Evolutionary conservation across 225 moss, liverwort and hornwort species (phyloP).

Genomic region (Sphagnum contortum): DNA sequence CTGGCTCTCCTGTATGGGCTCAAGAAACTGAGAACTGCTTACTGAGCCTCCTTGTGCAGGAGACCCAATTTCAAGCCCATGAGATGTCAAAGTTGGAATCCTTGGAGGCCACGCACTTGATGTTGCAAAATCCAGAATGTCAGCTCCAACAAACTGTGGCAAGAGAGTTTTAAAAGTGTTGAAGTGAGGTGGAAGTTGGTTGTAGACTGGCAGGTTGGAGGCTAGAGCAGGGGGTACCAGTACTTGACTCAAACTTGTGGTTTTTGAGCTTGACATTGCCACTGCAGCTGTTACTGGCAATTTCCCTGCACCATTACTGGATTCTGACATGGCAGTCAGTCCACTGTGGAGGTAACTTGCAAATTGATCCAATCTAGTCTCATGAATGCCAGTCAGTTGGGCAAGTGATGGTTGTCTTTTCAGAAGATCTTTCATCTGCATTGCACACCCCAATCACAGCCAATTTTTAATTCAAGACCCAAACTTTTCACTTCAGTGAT

Average conservation of each 20-base stretch:
- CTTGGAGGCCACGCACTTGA: not conserved
- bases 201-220: not conserved
- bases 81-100: not conserved
- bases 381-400: conserved; percentile 21
- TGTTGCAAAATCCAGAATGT: not conserved
- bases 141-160: not conserved
- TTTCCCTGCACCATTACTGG: not conserved
- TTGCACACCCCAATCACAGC: too few species aligned
- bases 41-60: too few species aligned
- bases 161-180: conserved; percentile 4
- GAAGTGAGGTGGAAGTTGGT: not conserved
- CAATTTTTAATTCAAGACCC: too few species aligned
- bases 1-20: too few species aligned
- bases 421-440: conserved; percentile 27
- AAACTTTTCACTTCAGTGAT: too few species aligned
- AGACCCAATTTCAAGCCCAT: not conserved
- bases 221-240: not conserved
- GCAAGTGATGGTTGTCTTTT: conserved; percentile 15
- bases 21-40: too few species aligned
- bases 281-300: not conserved
- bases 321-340: conserved; percentile 6
- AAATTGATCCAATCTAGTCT: conserved; percentile 18
- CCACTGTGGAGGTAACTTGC: conserved; percentile 14
- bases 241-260: not conserved
- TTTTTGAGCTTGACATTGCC: not conserved